phyloP scores from a whole-genome alignment of 805 yeast genomes.

The Ogataea populi-albae region DNA sequence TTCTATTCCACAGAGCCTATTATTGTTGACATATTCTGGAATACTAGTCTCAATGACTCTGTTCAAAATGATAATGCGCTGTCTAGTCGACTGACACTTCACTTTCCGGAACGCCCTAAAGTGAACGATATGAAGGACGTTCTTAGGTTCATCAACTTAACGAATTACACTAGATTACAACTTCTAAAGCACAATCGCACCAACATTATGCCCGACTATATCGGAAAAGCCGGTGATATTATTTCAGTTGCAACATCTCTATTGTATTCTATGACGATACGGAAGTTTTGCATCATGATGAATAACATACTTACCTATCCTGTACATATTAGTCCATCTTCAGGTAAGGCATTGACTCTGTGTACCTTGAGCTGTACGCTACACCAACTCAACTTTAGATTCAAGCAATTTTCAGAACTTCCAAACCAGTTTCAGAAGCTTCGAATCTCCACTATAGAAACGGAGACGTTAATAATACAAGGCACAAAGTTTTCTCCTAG shows the following conservation, averaged over 20 bases:
- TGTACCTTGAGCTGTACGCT: conserved; percentile 45
- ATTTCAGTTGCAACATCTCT: conserved; percentile 2
- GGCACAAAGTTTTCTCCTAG: conserved; percentile 41
- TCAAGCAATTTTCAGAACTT: conserved; percentile 71
- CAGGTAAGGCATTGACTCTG: conserved; percentile 7
- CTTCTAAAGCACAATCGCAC: conserved; percentile 11
- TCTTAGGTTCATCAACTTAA: conserved; percentile 30
- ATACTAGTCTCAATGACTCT: conserved; percentile 14
- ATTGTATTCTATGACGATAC: conserved; percentile 11
- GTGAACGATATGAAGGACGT: conserved; percentile 25
- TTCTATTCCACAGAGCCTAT: conserved; percentile 77
- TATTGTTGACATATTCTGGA: conserved; percentile 51
- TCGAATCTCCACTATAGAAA: conserved; percentile 34
- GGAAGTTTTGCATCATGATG: conserved; percentile 12
- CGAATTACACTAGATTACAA: conserved; percentile 26
- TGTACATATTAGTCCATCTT: conserved; percentile 7
- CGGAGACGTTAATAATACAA: conserved; percentile 38
- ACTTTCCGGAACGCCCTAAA: conserved; percentile 15
- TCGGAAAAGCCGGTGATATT: conserved; percentile 2
- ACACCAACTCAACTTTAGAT: conserved; percentile 74
- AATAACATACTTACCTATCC: conserved; percentile 14
- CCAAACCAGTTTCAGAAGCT: conserved; percentile 75
- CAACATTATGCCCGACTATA: conserved; percentile 3
- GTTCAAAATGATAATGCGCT: conserved; percentile 18
- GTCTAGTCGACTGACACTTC: conserved; percentile 28